Base-by-base conservation (phyloP, 441 rosid genomes). In the Corymbia citriodora region DNA sequence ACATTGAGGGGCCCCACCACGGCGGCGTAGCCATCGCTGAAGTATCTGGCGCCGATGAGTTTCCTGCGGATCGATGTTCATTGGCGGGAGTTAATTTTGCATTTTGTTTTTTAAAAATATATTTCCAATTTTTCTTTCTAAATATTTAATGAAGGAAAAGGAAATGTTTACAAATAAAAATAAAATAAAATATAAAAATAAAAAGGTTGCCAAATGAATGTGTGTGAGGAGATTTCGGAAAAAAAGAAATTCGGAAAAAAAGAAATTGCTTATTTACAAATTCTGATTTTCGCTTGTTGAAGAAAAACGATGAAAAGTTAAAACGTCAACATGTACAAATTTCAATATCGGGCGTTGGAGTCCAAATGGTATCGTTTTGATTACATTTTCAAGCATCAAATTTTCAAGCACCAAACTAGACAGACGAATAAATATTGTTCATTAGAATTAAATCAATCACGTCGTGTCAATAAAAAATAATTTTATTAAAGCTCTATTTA, bases 41-140 rank as follows among this genome's bases (percentile, higher is more conserved):
- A 97, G 92, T 92, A 96, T 83, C 97, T 95, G 88, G 96, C 99
- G 74, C 99, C 99, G 55, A 96, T 95, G 88, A 96, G 91, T 90
- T 96, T 96, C 96, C 97, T 96, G 90, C n/a, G 49, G 85, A 12
- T 13, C 85, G 52, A 21, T 25, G 85, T 74, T 74, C 85, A n/a
- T 45, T 23, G 85, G 52, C 85, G n/a, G 85, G 85, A 74, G 85
- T 74, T 21, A 74, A 14, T 45, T 74, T 40, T 25, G 50, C 25
- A 23, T 74, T 74, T 40, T 40, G n/a, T 74, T 74, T 74, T 74
- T 68, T 65, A 50, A 74, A 74, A 74, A 40, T 74, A 29, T 74
- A 13, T 40, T 25, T 40, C 29, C 16, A 23, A 7, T 74, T 7
- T 74, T 23, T 40, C 29, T 40, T 15, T 65, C 40, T 11, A 13